Evolutionary conservation across 2,329 filamentous ascomycete genomes (phyloP), one percentile per base, ranked within the genome.

Genomic region (Basipetospora chlamydospora): DNA sequence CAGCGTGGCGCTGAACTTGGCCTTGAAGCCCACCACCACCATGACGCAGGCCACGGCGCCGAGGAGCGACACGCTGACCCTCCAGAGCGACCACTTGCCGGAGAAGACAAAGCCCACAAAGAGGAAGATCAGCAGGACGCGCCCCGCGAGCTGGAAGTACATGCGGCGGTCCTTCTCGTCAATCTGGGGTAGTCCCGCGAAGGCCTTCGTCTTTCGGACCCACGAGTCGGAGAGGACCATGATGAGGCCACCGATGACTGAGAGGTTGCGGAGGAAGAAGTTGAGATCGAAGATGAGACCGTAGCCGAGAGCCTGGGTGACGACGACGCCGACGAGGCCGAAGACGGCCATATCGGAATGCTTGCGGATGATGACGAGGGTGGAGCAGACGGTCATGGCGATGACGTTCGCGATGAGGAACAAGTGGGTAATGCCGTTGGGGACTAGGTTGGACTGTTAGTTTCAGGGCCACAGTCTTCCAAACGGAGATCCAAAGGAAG

Each of bases 161-260:
- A 96, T 96, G 73, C 96, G 98, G 63, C 87, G 83, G 60, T 98
- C 90, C 76, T 96, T 96, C 70, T 98, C 90, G 56, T 96, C 90
- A 37, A 98, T 73, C 59, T 84, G 76, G 33, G 90, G 90, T 37
- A 98, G 72, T 33, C 90, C 90, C 33, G 90, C 90, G 43, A 94
- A 94, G 3, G 87, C 88, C 65, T 95, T 93, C 58, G 78, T 83
- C 76, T 96, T 96, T 63, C 87, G 81, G 45, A 95, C 86, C 86
- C 88, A 96, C 40, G 84, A 93, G 64, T 98, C 90, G 28, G 87
- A 95, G 33, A 98, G 71, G 15, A 98, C 90, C 90, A 98, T 96
- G 49, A 98, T 72, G 30, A 98, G 73, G 42, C 90, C 90, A 49
- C 90, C 90, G 67, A 96, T 88, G 51, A 98, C 90, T 46, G 86